Conservation (phyloP, 805 yeast species). For the Schwanniomyces sp. region DNA sequence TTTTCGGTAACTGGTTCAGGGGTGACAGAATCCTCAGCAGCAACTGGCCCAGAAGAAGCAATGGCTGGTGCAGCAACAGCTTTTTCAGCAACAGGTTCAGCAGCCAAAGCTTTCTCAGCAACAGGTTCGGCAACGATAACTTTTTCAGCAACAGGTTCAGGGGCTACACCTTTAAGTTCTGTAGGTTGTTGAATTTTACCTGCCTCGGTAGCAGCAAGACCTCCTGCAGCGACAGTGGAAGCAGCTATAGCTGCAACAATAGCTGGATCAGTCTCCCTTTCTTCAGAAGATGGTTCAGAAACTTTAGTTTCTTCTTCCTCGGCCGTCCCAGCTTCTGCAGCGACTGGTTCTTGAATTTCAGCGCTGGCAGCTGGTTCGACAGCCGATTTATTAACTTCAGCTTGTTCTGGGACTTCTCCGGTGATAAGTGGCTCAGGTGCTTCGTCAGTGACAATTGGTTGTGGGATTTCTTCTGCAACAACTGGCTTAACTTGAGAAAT, state of each 20-base stretch:
- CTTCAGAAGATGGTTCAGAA: background rate
- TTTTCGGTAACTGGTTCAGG: background rate
- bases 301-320: slow-evolving; percentile 3
- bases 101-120: slow-evolving; percentile 11
- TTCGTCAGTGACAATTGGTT: background rate
- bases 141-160: background rate
- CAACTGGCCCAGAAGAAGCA: background rate
- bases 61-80: slow-evolving; percentile 2
- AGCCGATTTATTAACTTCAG: slow-evolving; percentile 6
- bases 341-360: no score
- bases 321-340: slow-evolving; percentile 8
- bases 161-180: slow-evolving; percentile 7
- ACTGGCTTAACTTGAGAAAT: slow-evolving; percentile 7
- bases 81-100: slow-evolving; percentile 3
- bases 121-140: slow-evolving; percentile 9
- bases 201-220: background rate
- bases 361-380: slow-evolving; percentile 13
- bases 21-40: background rate
- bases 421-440: background rate
- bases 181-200: slow-evolving; percentile 1
- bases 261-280: slow-evolving; percentile 2
- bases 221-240: background rate
- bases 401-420: background rate
- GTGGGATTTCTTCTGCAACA: background rate
- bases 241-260: slow-evolving; percentile 8